Base-by-base conservation (phyloP, 176 grass and related monocot genomes). In the Oryza coarctata region DNA sequence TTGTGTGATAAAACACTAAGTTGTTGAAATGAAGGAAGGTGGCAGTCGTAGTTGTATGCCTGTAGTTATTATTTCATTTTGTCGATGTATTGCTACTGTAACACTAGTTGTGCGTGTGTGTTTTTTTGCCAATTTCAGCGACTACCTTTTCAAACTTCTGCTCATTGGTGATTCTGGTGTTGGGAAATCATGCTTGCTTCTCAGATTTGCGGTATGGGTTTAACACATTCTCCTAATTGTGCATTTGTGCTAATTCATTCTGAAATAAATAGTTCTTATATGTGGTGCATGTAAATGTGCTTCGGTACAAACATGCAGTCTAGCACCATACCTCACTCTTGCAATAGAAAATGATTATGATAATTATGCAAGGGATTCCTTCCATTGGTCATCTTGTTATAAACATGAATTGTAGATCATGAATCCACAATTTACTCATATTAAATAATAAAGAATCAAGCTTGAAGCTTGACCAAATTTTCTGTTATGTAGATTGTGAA, bases 81-180 rank as follows among this genome's bases (percentile, higher is more conserved):
- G 27, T 73, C 5, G 26, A 38, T 66, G 22, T 85, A 29, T 17
- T 63, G 15, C 30, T 75, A 43, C 47, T 35, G 29, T 39, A 71
- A 10, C 55, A 71, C 18, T 65, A 55, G 17, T 1, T 65, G 76
- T 22, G 3, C 0, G n/a, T n/a, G n/a, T 47, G 18, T 39, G 12
- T 2, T 38, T 38, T 45, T 77, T 71, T 68, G 11, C 67, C 61
- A 77, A 71, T 62, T 82, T 66, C 82, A 91, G 89, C 1, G 87
- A 89, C 35, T 92, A 91, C 71, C 85, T 88, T 66, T 91, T 88
- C 72, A 88, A 91, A 66, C 89, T 91, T 66, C 57, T 91, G 82
- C 89, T 91, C 11, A 91, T 91, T 86, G 89, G 86, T 82, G 89
- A 91, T 85, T 91, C 89, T 65, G 89, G 89, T 69, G 89, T 91